A percentile compares a stretch with the other conserved stretches of the same genome.
phyloP scores from a whole-genome alignment of 129 eudicot genomes.

The Tagetes patula region DNA sequence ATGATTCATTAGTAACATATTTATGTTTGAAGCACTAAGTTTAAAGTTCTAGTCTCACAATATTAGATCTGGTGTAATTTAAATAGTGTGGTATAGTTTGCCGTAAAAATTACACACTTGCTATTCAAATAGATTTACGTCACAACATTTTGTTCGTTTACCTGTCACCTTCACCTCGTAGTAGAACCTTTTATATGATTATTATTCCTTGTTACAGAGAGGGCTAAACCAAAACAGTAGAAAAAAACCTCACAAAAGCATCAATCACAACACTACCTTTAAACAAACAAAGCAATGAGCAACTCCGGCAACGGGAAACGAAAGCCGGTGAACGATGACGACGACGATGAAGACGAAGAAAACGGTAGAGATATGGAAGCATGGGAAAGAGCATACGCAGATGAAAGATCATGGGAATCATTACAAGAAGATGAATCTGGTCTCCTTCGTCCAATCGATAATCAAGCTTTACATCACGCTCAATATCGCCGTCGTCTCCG shows the following conservation, averaged over 20 bases:
- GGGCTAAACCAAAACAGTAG: neutral
- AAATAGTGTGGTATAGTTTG: no score
- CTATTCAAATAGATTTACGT: no score
- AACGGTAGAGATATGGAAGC: constrained; percentile 61
- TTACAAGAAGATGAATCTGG: constrained; percentile 97
- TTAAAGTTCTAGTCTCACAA: no score
- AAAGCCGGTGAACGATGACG: constrained; percentile 39
- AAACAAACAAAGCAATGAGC: constrained; percentile 24
- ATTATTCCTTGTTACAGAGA: no score
- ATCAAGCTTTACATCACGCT: constrained; percentile 76
- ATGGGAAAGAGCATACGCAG: constrained; percentile 95
- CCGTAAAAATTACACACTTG: no score
- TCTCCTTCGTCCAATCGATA: constrained; percentile 83
- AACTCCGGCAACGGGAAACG: constrained; percentile 48
- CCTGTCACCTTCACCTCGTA: no score
- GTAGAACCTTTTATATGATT: no score
- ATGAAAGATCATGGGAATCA: constrained; percentile 97
- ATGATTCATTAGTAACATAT: no score
- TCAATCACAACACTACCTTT: neutral
- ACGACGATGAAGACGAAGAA: constrained; percentile 40
- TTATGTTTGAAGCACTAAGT: no score
- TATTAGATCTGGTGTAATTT: no score
- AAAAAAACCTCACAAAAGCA: neutral
- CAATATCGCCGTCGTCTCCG: constrained; percentile 91
- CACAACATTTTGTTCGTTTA: no score